These are phyloP conservation scores for Diaporthe sp. DNA, from an alignment of 2,329 filamentous ascomycete species.

Conservation along the genomic window DNA sequence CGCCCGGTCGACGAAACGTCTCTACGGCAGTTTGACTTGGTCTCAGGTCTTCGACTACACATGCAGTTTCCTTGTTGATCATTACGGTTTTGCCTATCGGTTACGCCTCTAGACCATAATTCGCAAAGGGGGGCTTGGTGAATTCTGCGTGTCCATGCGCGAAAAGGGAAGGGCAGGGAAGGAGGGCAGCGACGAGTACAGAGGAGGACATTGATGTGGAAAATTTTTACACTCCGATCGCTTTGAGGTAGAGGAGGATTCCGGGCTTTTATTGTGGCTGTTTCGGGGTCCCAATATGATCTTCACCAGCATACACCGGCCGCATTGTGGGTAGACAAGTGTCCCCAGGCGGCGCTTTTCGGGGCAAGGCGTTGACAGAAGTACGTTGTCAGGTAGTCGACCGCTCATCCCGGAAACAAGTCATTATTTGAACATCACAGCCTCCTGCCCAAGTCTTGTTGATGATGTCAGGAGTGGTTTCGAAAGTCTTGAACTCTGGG, in stretches of 20 bases:
- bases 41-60: slow-evolving; percentile 28
- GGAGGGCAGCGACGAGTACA: background rate
- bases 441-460: slow-evolving; percentile 4
- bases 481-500: slow-evolving; percentile 1
- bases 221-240: slow-evolving; percentile 37
- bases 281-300: slow-evolving; percentile 37
- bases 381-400: slow-evolving; percentile 39
- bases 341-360: slow-evolving; percentile 39
- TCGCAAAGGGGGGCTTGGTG: slow-evolving; percentile 39
- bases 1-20: slow-evolving; percentile 25
- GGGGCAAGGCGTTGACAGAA: slow-evolving; percentile 41
- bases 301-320: slow-evolving; percentile 39
- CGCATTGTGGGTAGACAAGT: slow-evolving; percentile 42
- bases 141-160: slow-evolving; percentile 33
- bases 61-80: slow-evolving; percentile 39
- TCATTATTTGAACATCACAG: slow-evolving; percentile 25
- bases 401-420: slow-evolving; percentile 36
- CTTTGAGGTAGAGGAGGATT: slow-evolving; percentile 35
- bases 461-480: slow-evolving; percentile 29
- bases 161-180: background rate
- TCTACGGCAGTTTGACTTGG: slow-evolving; percentile 36
- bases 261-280: slow-evolving; percentile 36
- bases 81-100: slow-evolving; percentile 40
- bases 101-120: slow-evolving; percentile 45
- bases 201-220: slow-evolving; percentile 9